A percentile compares a stretch with the other conserved stretches of the same genome.
These are phyloP conservation scores for Penicillium lagena DNA, from an alignment of 495 filamentous ascomycete genomes.

Conservation along the genomic window DNA sequence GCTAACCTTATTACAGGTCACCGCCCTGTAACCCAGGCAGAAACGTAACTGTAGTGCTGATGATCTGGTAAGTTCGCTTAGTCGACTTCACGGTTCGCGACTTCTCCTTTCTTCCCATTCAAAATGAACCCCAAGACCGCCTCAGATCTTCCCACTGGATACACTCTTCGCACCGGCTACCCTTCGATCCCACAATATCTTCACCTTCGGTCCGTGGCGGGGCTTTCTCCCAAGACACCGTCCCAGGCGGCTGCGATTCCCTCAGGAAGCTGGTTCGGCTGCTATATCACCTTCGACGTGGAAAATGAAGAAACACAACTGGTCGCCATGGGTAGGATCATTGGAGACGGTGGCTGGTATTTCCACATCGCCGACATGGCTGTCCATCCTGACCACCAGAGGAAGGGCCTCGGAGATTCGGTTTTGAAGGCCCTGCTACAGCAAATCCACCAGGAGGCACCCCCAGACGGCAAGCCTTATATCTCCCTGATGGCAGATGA, in stretches of 20 bases:
- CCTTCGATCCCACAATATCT: slow-evolving; percentile 30
- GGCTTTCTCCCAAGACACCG: slow-evolving; percentile 28
- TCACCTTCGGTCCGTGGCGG: slow-evolving; percentile 27
- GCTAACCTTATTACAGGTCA: no score
- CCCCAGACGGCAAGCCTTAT: slow-evolving; percentile 30
- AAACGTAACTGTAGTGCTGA: no score
- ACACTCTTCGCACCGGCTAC: slow-evolving; percentile 26
- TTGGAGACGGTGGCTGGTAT: slow-evolving; percentile 49
- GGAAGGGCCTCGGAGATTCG: slow-evolving; percentile 41
- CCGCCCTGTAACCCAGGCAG: no score
- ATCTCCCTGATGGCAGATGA: slow-evolving; percentile 42
- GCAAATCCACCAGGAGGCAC: slow-evolving; percentile 30
- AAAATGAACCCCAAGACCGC: not conserved
- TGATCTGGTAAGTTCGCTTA: no score
- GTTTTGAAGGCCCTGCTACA: slow-evolving; percentile 37
- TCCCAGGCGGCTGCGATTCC: slow-evolving; percentile 27
- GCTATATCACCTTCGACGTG: slow-evolving; percentile 27
- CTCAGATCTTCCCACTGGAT: slow-evolving; percentile 20
- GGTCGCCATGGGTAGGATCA: slow-evolving; percentile 46
- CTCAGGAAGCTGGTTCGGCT: slow-evolving; percentile 35
- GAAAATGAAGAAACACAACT: not conserved
- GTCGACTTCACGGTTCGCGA: no score
- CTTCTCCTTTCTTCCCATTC: no score
- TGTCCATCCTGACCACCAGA: slow-evolving; percentile 40
- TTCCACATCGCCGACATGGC: slow-evolving; percentile 50